These are phyloP conservation scores for Chalciporus sphaerocephalus DNA, from an alignment of 768 basidiomycete genomes.

Conservation along the genomic window DNA sequence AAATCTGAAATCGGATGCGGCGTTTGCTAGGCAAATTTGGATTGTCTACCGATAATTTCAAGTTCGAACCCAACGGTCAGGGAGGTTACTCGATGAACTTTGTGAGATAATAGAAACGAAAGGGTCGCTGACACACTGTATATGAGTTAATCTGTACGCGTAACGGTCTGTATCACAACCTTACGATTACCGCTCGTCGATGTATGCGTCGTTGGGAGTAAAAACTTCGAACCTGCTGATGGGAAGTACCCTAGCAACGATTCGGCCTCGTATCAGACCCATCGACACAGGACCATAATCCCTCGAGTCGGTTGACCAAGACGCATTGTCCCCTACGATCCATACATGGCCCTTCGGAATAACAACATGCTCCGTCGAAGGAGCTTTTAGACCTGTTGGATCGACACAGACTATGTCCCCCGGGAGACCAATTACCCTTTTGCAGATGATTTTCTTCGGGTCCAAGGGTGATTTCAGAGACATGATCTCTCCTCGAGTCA, in stretches of 20 bases:
- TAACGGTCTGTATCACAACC: neutral
- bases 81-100: constrained; percentile 98
- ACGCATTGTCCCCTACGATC: constrained; percentile 87
- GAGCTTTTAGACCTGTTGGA: constrained; percentile 63
- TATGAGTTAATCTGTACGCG: neutral
- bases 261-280: constrained; percentile 64
- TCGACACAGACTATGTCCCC: constrained; percentile 89
- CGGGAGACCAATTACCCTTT: constrained; percentile 84
- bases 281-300: constrained; percentile 90
- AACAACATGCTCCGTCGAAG: constrained; percentile 67
- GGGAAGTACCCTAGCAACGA: constrained; percentile 57
- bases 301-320: constrained; percentile 81
- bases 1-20: neutral
- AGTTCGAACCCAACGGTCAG: constrained; percentile 88
- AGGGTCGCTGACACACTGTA: neutral
- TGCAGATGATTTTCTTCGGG: constrained; percentile 69
- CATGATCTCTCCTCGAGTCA: constrained; percentile 75
- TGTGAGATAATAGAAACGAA: constrained; percentile 37
- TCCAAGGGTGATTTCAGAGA: constrained; percentile 66
- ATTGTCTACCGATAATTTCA: constrained; percentile 93
- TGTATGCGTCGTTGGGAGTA: constrained; percentile 16
- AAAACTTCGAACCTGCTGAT: constrained; percentile 28
- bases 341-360: constrained; percentile 87
- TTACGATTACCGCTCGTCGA: constrained; percentile 12
- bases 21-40: constrained; percentile 75